Conservation (phyloP, 2,329 filamentous ascomycete species). For the Cordyceps javanica region DNA sequence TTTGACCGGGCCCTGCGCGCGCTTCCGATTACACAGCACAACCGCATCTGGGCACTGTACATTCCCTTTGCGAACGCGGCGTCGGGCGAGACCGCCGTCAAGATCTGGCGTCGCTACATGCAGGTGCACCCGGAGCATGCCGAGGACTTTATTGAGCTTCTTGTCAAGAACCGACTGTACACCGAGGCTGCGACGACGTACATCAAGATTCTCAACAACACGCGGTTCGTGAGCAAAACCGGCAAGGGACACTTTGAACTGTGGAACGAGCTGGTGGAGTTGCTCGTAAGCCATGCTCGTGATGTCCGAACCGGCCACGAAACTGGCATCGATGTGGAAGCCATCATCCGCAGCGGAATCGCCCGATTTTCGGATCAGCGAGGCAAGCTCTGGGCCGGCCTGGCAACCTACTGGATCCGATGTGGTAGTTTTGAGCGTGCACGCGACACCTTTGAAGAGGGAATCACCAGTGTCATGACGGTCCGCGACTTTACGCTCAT, state of each 20-base stretch:
- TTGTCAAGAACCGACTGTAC: slow-evolving; percentile 75
- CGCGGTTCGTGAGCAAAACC: slow-evolving; percentile 84
- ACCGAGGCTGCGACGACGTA: slow-evolving; percentile 89
- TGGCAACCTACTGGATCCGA: slow-evolving; percentile 96
- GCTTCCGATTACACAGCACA: slow-evolving; percentile 89
- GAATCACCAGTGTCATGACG: slow-evolving; percentile 96
- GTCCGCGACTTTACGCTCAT: slow-evolving; percentile 94
- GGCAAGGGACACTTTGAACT: slow-evolving; percentile 93
- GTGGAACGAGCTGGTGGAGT: slow-evolving; percentile 95
- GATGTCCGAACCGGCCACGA: slow-evolving; percentile 77
- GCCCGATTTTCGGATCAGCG: slow-evolving; percentile 86
- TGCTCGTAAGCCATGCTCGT: slow-evolving; percentile 84
- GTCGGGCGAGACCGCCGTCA: slow-evolving; percentile 82
- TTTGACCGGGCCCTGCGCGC: slow-evolving; percentile 92
- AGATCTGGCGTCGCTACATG: slow-evolving; percentile 93
- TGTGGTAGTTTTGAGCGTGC: slow-evolving; percentile 88
- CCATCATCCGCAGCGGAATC: slow-evolving; percentile 89
- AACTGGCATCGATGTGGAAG: slow-evolving; percentile 80
- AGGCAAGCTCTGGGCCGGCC: slow-evolving; percentile 88
- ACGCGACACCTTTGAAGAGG: slow-evolving; percentile 90
- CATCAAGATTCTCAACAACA: slow-evolving; percentile 86
- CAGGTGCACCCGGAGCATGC: slow-evolving; percentile 93
- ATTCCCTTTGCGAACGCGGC: slow-evolving; percentile 86
- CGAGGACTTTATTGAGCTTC: slow-evolving; percentile 89
- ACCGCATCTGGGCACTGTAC: slow-evolving; percentile 90